A percentile compares a stretch with the other conserved stretches of the same genome.
Evolutionary conservation across 495 filamentous ascomycete species (phyloP).

Genomic region (Penicillium malachiteum): DNA sequence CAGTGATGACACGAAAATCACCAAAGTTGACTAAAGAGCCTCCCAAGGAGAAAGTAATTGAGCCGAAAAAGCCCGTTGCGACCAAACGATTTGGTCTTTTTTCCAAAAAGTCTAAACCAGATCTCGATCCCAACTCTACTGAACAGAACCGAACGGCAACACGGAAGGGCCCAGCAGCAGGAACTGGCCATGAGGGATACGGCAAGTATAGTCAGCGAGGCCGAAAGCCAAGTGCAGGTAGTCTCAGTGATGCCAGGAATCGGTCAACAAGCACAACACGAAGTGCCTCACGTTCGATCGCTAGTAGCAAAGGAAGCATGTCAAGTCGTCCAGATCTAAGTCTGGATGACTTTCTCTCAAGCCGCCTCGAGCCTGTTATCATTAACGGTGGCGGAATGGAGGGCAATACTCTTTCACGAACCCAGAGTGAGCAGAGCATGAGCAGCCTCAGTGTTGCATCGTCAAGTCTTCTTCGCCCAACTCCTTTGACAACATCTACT

Average conservation of each 20-base stretch:
- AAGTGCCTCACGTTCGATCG: slow-evolving; percentile 45
- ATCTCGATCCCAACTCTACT: slow-evolving; percentile 46
- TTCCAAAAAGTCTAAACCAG: slow-evolving; percentile 67
- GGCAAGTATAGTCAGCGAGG: slow-evolving; percentile 64
- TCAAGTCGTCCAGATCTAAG: slow-evolving; percentile 52
- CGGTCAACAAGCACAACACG: slow-evolving; percentile 57
- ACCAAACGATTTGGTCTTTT: slow-evolving; percentile 74
- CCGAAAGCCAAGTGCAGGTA: slow-evolving; percentile 49
- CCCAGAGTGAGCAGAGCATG: slow-evolving; percentile 63
- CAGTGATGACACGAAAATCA: slow-evolving; percentile 31
- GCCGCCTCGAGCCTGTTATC: slow-evolving; percentile 82
- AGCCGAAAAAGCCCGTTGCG: slow-evolving; percentile 28
- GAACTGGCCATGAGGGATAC: slow-evolving; percentile 96
- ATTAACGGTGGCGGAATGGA: slow-evolving; percentile 70
- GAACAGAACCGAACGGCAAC: slow-evolving; percentile 53
- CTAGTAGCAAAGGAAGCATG: slow-evolving; percentile 54
- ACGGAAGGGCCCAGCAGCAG: slow-evolving; percentile 83
- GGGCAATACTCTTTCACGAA: slow-evolving; percentile 53
- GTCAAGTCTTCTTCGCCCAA: slow-evolving; percentile 20
- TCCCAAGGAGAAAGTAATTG: slow-evolving; percentile 21
- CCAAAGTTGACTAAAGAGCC: slow-evolving; percentile 28
- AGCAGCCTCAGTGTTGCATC: slow-evolving; percentile 54
- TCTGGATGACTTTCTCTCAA: slow-evolving; percentile 67
- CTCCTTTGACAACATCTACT: slow-evolving; percentile 20
- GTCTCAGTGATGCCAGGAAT: slow-evolving; percentile 42